Evolutionary conservation across 768 basidiomycete genomes (phyloP).

Genomic region (Amanita molliuscula): DNA sequence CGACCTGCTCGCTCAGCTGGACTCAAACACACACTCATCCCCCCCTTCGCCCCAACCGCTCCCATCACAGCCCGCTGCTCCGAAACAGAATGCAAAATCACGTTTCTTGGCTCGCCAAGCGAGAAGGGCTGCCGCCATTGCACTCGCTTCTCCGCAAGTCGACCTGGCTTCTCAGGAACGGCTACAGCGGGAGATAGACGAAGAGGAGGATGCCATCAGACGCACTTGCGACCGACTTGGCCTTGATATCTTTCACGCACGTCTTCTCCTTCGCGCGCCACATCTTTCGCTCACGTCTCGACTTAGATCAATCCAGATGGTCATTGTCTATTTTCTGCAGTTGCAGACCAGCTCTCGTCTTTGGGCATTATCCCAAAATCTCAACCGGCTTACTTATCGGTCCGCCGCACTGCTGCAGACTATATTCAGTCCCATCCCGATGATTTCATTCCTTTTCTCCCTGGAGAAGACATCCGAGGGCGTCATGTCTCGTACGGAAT

Average conservation of each 20-base stretch:
- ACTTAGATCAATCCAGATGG: conserved; percentile 88
- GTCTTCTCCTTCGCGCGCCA: background rate
- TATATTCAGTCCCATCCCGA: conserved; percentile 79
- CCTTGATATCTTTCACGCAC: background rate
- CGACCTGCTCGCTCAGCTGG: conserved; percentile 69
- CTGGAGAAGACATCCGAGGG: conserved; percentile 70
- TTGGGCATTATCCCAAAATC: conserved; percentile 52
- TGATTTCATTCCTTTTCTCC: conserved; percentile 91
- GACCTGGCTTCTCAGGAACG: conserved; percentile 52
- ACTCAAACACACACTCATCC: conserved; percentile 35
- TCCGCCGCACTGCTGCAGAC: conserved; percentile 61
- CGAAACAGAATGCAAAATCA: conserved; percentile 48
- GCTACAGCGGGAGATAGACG: conserved; percentile 51
- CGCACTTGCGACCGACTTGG: conserved; percentile 51
- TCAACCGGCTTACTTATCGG: conserved; percentile 47
- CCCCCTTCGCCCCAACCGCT: conserved; percentile 24
- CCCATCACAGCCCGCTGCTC: conserved; percentile 23
- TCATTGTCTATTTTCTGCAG: conserved; percentile 90
- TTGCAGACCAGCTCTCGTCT: conserved; percentile 84
- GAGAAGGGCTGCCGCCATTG: conserved; percentile 58
- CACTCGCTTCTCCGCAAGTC: conserved; percentile 37
- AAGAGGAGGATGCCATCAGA: conserved; percentile 57
- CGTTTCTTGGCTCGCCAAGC: conserved; percentile 69
- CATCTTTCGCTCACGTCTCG: conserved; percentile 1
- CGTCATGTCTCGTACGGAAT: conserved; percentile 58